Evolutionary conservation across 371 early-diverging fungal species (phyloP).

Genomic region (Zychaea mexicana): DNA sequence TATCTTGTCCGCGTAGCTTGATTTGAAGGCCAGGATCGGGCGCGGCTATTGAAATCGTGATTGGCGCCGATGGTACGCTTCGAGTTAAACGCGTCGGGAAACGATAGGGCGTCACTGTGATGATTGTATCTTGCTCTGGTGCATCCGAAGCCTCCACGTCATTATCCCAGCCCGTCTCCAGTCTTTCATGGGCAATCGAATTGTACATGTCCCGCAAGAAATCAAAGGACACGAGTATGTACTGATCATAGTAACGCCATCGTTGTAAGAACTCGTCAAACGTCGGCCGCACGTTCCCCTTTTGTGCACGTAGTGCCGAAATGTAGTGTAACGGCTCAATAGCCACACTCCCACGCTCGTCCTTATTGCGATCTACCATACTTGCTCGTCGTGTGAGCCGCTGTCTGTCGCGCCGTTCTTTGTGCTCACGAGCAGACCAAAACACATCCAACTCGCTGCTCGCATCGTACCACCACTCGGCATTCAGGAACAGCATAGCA

Average conservation of each 20-base stretch:
- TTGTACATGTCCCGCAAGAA: constrained; percentile 55
- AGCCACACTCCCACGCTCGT: constrained; percentile 31
- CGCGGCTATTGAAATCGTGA: constrained; percentile 62
- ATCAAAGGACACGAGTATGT: constrained; percentile 42
- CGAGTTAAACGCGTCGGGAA: constrained; percentile 67
- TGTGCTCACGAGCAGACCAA: constrained; percentile 47
- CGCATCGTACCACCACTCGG: constrained; percentile 80
- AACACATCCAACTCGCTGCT: constrained; percentile 51
- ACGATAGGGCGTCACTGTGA: constrained; percentile 42
- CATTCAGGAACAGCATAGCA: constrained; percentile 86
- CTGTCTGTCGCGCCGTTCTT: constrained; percentile 40
- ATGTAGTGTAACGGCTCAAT: constrained; percentile 49
- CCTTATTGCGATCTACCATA: constrained; percentile 32
- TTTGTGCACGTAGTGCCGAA: constrained; percentile 29
- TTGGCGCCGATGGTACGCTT: constrained; percentile 57
- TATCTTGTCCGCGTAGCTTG: constrained; percentile 61
- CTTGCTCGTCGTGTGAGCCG: constrained; percentile 31
- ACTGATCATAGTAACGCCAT: constrained; percentile 51
- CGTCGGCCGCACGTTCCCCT: constrained; percentile 26
- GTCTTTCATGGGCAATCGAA: constrained; percentile 50
- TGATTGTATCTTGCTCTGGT: constrained; percentile 35
- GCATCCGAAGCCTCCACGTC: constrained; percentile 11
- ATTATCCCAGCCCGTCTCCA: constrained; percentile 63
- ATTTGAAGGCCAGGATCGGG: constrained; percentile 67
- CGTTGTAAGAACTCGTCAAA: constrained; percentile 45